Base-by-base conservation (phyloP, 108 stramenopile species). In the Skeletonema tropicum region DNA sequence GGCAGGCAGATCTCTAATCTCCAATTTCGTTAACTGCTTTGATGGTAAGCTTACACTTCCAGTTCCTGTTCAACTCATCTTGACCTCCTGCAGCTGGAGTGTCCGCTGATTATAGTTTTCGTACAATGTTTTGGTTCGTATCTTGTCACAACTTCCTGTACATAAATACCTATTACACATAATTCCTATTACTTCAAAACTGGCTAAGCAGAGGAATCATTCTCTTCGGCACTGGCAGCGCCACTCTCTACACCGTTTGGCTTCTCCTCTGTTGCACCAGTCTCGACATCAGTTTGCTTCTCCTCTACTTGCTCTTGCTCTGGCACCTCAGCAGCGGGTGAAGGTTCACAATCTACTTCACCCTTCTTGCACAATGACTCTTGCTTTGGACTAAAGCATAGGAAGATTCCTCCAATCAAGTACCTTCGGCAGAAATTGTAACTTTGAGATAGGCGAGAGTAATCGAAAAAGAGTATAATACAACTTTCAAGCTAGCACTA, bases 211-310 rank as follows among this genome's bases (percentile, higher is more conserved):
- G 33, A 39, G 0, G 1, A 39, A 39, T 39, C 38, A 39, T 39
- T 12, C 0, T 39, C 38, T 10, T 10, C 38, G 11, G 38, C 38
- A 39, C 38, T 39, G 38, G 17, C 61, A 15, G 12, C 61, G 6
- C 45, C 61, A 19, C 10, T 46, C 15, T 42, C 61, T 3, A 49
- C 61, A 62, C 17, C 61, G 13, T 55, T 55, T 55, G 52, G 19
- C 52, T 55, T 55, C 10, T 55, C 23, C 52, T 55, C 23, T 0
- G 0, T n/a, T n/a, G 12, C 61, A n/a, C 45, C 61, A 19, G 38
- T 46, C 15, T 42, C 61, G 0, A 49, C 61, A 62, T 42, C 61
- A 46, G 25, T 55, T 55, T 23, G 19, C 52, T 55, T 55, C 10
- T 55, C 23, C 52, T 55, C 23, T 0, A 0, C n/a, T n/a, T n/a